Conservation (phyloP, 139 green algal species). For the Mychonastes homosphaera region DNA sequence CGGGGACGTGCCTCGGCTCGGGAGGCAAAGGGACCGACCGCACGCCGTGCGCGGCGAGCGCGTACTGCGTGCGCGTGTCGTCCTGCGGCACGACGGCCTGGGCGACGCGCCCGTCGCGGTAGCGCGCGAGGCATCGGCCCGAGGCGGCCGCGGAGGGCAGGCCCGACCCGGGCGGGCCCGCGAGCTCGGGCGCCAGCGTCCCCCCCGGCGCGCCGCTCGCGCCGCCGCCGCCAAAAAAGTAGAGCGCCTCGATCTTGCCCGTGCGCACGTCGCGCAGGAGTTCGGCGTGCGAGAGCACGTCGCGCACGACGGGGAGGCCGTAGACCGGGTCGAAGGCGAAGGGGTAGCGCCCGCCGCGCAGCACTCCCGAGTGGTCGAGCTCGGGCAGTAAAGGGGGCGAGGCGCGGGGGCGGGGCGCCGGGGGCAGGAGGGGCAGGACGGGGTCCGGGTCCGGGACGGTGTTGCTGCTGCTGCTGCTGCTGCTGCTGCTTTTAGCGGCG, state of each 20-base stretch:
- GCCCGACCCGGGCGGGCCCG: conserved; percentile 6
- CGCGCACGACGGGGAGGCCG: conserved; percentile 38
- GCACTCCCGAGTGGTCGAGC: conserved; percentile 34
- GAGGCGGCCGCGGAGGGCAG: neutral
- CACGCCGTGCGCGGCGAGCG: conserved; percentile 55
- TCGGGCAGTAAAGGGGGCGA: no score
- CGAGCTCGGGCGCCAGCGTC: neutral
- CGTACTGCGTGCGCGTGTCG: conserved; percentile 51
- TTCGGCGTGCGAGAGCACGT: conserved; percentile 36
- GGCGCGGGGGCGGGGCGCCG: no score
- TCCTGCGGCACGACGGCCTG: conserved; percentile 48
- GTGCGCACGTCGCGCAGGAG: conserved; percentile 55
- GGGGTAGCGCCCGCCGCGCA: conserved; percentile 37
- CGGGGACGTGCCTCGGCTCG: conserved; percentile 21
- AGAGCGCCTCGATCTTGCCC: conserved; percentile 42
- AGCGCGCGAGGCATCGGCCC: conserved; percentile 53
- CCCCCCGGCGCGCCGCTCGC: neutral
- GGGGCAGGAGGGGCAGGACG: neutral
- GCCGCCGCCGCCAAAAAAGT: conserved; percentile 30
- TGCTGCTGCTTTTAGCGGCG: conserved; percentile 2
- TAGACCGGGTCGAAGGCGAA: conserved; percentile 49
- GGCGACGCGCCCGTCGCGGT: conserved; percentile 36
- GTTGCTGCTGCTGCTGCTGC: conserved; percentile 1
- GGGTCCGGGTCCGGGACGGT: neutral
- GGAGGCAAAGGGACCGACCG: conserved; percentile 10